Evolutionary conservation across 164 flowering plant species (phyloP), one percentile per base, ranked within the genome.

Genomic region (Sedum album): DNA sequence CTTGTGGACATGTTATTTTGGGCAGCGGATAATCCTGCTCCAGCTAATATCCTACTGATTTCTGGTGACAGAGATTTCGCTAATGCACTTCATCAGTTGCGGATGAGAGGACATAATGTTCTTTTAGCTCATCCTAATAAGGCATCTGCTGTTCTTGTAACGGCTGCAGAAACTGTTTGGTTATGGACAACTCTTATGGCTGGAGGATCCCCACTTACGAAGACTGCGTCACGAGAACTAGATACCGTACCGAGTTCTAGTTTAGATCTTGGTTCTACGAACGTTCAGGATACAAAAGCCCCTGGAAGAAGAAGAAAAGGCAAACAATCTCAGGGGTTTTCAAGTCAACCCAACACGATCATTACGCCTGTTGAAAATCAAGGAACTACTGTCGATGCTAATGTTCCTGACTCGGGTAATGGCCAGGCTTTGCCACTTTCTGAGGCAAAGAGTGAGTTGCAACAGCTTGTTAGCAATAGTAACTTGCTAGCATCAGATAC

Each of bases 1-100:
- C n/a, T n/a, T n/a, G n/a, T n/a, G n/a, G n/a, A n/a, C n/a, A n/a
- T n/a, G n/a, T n/a, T n/a, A n/a, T n/a, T n/a, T n/a, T n/a, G n/a
- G n/a, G n/a, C n/a, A n/a, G n/a, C n/a, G n/a, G 98, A 93, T 69
- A 93, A 93, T 73, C 90, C 98, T 68, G 96, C 98, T 5, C 98
- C 98, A 33, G 94, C 88, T 23, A 93, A 88, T 73, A 91, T 84
- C n/a, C n/a, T n/a, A n/a, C n/a, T n/a, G n/a, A n/a, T n/a, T n/a
- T n/a, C n/a, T n/a, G n/a, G n/a, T n/a, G 98, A 93, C 72, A 81
- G 97, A 35, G 97, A 93, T 70, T 93, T 93, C 77, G 85, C 87
- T 46, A 84, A 91, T 75, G 97, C 97, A 15, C 89, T 93, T 31
- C 98, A 93, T 76, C 98, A 91, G 72, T 75, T 93, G 69, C 86